phyloP scores from a whole-genome alignment of 73 alveolate species.

The Breviolum minutum region DNA sequence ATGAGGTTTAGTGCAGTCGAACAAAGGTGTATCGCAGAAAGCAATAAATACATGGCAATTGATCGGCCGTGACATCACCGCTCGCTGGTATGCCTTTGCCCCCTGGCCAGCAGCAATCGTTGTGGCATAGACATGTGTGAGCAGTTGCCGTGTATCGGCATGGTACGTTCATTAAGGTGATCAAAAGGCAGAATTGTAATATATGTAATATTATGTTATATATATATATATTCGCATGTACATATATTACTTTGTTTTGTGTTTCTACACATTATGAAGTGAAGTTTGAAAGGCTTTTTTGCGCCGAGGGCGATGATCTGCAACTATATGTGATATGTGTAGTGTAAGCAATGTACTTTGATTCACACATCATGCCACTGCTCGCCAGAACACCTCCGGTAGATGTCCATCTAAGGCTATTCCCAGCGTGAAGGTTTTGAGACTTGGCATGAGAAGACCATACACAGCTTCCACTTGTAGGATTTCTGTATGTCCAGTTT shows the following conservation, averaged over 20 bases:
- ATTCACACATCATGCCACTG: not conserved
- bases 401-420: not conserved
- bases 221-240: not conserved
- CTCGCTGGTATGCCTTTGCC: conserved; percentile 54
- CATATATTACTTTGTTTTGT: not conserved
- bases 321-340: not conserved
- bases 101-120: not conserved
- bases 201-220: not conserved
- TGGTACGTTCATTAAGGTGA: not conserved
- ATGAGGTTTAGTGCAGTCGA: too few species aligned
- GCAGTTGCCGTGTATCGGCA: not conserved
- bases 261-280: not conserved
- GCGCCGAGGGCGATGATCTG: not conserved
- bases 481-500: not conserved
- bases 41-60: not conserved
- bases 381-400: not conserved
- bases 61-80: conserved; percentile 39
- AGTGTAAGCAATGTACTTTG: not conserved
- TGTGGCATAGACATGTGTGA: not conserved
- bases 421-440: not conserved
- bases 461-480: not conserved
- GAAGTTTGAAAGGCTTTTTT: not conserved
- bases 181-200: not conserved
- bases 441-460: not conserved
- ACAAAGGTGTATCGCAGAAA: too few species aligned